Conservation (phyloP, 108 stramenopile species). For the Discostella pseudostelligera region DNA sequence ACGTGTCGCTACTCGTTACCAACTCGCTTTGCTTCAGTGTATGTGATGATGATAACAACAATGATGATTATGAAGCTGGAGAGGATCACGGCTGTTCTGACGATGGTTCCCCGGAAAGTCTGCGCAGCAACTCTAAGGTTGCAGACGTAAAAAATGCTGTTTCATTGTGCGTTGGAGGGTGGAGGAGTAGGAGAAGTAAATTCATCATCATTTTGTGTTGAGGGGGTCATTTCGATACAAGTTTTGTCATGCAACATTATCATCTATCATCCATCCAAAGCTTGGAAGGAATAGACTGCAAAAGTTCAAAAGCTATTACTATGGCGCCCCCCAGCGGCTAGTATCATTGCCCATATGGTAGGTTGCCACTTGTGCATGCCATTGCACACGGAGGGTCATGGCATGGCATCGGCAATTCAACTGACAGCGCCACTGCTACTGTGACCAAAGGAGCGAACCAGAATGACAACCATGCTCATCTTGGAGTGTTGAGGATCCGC, state of each 20-base stretch:
- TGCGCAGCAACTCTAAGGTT: slow-evolving; percentile 22
- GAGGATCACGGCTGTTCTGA: too few species aligned
- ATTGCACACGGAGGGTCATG: slow-evolving; percentile 22
- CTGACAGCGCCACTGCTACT: too few species aligned
- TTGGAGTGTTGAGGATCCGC: too few species aligned
- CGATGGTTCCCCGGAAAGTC: slow-evolving; percentile 11
- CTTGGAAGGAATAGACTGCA: slow-evolving; percentile 22
- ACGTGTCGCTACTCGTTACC: slow-evolving; percentile 4
- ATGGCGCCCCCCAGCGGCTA: slow-evolving; percentile 24
- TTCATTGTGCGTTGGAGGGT: slow-evolving; percentile 30
- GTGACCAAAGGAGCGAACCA: too few species aligned
- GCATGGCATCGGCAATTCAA: slow-evolving; percentile 16
- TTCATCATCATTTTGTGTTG: neutral
- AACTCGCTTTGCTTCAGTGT: too few species aligned
- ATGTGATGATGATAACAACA: too few species aligned
- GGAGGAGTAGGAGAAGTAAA: too few species aligned
- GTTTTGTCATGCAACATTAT: too few species aligned
- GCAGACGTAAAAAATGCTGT: slow-evolving; percentile 15
- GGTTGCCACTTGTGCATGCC: slow-evolving; percentile 28
- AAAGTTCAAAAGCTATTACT: slow-evolving; percentile 9
- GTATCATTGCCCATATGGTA: slow-evolving; percentile 19
- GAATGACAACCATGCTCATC: too few species aligned
- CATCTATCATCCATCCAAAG: too few species aligned
- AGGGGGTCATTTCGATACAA: too few species aligned
- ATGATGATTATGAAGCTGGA: too few species aligned